phyloP scores from a whole-genome alignment of 495 filamentous ascomycete species.

The Cladorrhinum samala region DNA sequence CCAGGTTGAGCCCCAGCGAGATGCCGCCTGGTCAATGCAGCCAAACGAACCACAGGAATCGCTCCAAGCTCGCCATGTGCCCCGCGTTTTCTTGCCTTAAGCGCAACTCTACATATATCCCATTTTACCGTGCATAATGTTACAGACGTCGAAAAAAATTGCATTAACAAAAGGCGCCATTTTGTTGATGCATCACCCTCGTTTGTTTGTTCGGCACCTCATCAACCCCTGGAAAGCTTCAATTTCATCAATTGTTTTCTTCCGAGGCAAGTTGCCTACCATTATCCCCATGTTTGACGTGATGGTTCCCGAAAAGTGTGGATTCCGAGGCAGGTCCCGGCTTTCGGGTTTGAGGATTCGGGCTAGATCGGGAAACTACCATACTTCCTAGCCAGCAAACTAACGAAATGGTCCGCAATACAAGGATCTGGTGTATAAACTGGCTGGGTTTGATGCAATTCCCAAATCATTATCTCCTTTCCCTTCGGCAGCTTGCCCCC shows the following conservation, averaged over 20 bases:
- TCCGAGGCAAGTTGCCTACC: neutral
- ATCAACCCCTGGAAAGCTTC: too few species aligned
- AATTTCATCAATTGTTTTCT: neutral
- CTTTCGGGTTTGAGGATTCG: conserved; percentile 15
- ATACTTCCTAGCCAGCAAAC: conserved; percentile 9
- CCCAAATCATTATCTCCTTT: too few species aligned
- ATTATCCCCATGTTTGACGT: neutral
- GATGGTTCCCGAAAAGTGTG: conserved; percentile 13
- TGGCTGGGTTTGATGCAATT: neutral
- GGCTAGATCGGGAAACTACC: conserved; percentile 17
- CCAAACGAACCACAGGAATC: neutral
- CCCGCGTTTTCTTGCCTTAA: neutral
- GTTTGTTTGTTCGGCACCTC: too few species aligned
- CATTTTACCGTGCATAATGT: too few species aligned
- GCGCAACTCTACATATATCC: too few species aligned
- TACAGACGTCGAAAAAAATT: too few species aligned
- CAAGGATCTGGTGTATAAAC: neutral
- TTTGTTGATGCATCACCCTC: too few species aligned
- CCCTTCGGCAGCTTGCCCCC: too few species aligned
- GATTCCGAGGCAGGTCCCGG: conserved; percentile 27
- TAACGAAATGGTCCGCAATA: neutral
- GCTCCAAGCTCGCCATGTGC: neutral
- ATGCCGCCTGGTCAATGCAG: neutral
- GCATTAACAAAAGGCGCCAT: neutral
- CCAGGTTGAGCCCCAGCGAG: too few species aligned